Percentiles rank a stretch among this genome's conserved stretches.
phyloP scores from a whole-genome alignment of 768 basidiomycete species.

The Hemileccinum rubropunctum region DNA sequence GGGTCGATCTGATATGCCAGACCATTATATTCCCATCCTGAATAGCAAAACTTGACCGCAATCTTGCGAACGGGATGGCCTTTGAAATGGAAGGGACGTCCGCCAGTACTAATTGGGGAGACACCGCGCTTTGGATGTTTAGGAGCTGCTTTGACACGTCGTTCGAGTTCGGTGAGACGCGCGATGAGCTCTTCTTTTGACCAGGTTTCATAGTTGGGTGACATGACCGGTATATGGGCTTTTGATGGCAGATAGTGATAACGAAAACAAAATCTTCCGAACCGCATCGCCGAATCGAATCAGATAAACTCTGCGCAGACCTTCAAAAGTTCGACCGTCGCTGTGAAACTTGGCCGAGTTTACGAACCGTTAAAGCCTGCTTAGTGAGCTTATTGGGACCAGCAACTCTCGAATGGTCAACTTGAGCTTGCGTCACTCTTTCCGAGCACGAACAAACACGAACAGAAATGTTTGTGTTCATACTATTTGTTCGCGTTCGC shows the following conservation, averaged over 20 bases:
- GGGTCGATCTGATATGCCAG: slow-evolving; percentile 74
- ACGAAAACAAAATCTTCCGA: slow-evolving; percentile 31
- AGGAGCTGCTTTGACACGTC: slow-evolving; percentile 13
- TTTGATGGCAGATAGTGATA: slow-evolving; percentile 32
- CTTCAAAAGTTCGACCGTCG: too few relatives aligned
- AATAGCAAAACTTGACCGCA: slow-evolving; percentile 89
- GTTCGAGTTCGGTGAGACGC: slow-evolving; percentile 57
- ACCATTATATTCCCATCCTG: slow-evolving; percentile 90
- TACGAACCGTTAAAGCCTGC: too few relatives aligned
- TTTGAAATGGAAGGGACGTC: slow-evolving; percentile 60
- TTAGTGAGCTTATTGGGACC: too few relatives aligned
- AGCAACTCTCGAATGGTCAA: too few relatives aligned
- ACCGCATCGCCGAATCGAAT: slow-evolving; percentile 23
- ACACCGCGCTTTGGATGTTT: slow-evolving; percentile 10
- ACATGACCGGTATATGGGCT: slow-evolving; percentile 32
- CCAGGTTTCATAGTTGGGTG: slow-evolving; percentile 51
- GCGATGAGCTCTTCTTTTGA: slow-evolving; percentile 70
- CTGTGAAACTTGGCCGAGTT: too few relatives aligned
- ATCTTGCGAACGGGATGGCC: slow-evolving; percentile 81
- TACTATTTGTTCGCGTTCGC: too few relatives aligned
- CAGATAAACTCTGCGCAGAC: too few relatives aligned
- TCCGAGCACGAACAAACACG: too few relatives aligned
- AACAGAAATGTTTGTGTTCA: too few relatives aligned
- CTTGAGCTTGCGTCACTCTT: too few relatives aligned
- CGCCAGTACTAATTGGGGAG: slow-evolving; percentile 6